Evolutionary conservation across 495 filamentous ascomycete species (phyloP).

Genomic region (Staphylotrichum longicolle): DNA sequence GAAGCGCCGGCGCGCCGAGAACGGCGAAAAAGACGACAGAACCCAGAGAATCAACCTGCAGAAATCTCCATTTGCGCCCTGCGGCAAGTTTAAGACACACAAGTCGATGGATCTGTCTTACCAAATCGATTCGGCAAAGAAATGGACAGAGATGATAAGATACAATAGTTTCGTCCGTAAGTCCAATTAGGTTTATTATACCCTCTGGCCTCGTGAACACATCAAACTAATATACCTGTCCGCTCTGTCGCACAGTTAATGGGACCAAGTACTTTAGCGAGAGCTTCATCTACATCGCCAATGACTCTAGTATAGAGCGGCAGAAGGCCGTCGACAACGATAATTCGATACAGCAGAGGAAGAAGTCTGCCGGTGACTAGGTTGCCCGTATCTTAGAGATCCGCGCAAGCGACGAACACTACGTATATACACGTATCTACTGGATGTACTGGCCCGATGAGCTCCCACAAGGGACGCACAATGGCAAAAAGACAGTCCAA

Average conservation of each 20-base stretch:
- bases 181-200: slow-evolving; percentile 27
- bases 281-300: slow-evolving; percentile 59
- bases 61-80: slow-evolving; percentile 44
- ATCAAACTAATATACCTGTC: slow-evolving; percentile 10
- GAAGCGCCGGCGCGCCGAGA: slow-evolving; percentile 47
- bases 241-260: slow-evolving; percentile 45
- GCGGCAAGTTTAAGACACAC: slow-evolving; percentile 47
- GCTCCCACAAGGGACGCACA: slow-evolving; percentile 50
- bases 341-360: slow-evolving; percentile 40
- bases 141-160: slow-evolving; percentile 59
- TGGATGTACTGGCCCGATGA: slow-evolving; percentile 80
- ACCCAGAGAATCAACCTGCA: slow-evolving; percentile 39
- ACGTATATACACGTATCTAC: slow-evolving; percentile 70
- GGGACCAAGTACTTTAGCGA: slow-evolving; percentile 58
- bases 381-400: slow-evolving; percentile 73
- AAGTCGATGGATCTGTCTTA: slow-evolving; percentile 53
- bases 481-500: slow-evolving; percentile 44
- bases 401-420: slow-evolving; percentile 60
- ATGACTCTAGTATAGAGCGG: slow-evolving; percentile 52
- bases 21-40: slow-evolving; percentile 37
- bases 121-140: slow-evolving; percentile 49
- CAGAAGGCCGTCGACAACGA: slow-evolving; percentile 44
- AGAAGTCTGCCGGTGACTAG: slow-evolving; percentile 60
- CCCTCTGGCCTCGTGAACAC: background rate
- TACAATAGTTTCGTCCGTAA: slow-evolving; percentile 64